phyloP scores from a whole-genome alignment of 257 asterid genomes.

The Anisodus tanguticus region DNA sequence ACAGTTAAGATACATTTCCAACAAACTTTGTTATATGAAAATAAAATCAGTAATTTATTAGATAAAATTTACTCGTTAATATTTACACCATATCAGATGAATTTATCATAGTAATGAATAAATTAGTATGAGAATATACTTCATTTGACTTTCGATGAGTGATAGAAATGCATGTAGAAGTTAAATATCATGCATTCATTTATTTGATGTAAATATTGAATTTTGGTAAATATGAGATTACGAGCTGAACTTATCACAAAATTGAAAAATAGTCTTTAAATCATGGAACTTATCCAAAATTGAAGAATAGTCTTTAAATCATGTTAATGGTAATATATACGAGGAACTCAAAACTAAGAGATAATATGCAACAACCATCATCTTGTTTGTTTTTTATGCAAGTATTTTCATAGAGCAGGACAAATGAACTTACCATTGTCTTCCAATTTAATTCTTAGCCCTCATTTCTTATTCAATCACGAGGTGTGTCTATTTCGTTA shows the following conservation, averaged over 20 bases:
- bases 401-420: conserved; percentile 19
- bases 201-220: not conserved
- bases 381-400: not conserved
- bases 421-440: conserved; percentile 25
- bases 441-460: conserved; percentile 21
- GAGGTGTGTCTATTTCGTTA: conserved; percentile 13
- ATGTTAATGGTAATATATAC: not conserved
- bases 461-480: conserved; percentile 28
- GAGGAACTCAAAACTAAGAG: not conserved
- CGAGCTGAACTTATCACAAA: not conserved
- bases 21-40: not conserved
- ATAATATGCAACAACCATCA: not conserved
- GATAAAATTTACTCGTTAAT: not conserved
- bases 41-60: not conserved
- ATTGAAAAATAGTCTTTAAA: not conserved
- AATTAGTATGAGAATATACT: not conserved
- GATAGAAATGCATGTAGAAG: not conserved
- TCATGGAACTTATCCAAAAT: not conserved
- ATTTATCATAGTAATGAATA: not conserved
- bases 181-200: not conserved
- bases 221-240: not conserved
- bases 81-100: not conserved
- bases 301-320: not conserved
- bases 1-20: not conserved
- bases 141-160: not conserved